Evolutionary conservation across 257 asterid genomes (phyloP).

Genomic region (Lycium ferocissimum): DNA sequence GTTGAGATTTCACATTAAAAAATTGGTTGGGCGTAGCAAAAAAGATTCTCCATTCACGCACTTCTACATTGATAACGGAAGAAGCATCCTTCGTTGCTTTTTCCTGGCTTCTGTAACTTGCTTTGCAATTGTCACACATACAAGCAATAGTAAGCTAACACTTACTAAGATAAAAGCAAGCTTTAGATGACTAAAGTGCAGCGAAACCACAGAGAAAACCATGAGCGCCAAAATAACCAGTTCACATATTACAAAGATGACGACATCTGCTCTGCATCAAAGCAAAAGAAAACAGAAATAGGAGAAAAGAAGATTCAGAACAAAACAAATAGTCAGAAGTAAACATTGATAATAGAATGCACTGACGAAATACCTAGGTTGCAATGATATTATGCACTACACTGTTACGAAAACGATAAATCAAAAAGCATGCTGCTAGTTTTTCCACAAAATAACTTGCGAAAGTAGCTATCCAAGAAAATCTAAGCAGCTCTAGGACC

Average conservation of each 20-base stretch:
- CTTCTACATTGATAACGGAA: conserved; percentile 85
- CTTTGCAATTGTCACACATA: conserved; percentile 79
- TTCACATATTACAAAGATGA: conserved; percentile 85
- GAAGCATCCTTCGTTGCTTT: conserved; percentile 96
- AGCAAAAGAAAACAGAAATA: neutral
- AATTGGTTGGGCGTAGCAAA: conserved; percentile 31
- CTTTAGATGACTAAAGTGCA: conserved; percentile 74
- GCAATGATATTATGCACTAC: neutral
- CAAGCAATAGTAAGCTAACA: conserved; percentile 57
- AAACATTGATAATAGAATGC: neutral
- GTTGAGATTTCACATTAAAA: conserved; percentile 39
- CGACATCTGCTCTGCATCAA: conserved; percentile 80
- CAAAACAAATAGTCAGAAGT: neutral
- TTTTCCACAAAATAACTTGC: conserved; percentile 8
- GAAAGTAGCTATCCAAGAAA: neutral
- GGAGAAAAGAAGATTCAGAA: neutral
- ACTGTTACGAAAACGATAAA: neutral
- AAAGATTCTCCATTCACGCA: neutral
- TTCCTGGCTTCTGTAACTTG: conserved; percentile 71
- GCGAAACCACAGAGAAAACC: conserved; percentile 81
- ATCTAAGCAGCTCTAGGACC: neutral
- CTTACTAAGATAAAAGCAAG: conserved; percentile 67
- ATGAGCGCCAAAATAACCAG: conserved; percentile 75
- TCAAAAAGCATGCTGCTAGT: neutral
- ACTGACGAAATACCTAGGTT: neutral